These are phyloP conservation scores for Cichorium intybus DNA, from an alignment of 140 eudicot genomes.

Conservation along the genomic window DNA sequence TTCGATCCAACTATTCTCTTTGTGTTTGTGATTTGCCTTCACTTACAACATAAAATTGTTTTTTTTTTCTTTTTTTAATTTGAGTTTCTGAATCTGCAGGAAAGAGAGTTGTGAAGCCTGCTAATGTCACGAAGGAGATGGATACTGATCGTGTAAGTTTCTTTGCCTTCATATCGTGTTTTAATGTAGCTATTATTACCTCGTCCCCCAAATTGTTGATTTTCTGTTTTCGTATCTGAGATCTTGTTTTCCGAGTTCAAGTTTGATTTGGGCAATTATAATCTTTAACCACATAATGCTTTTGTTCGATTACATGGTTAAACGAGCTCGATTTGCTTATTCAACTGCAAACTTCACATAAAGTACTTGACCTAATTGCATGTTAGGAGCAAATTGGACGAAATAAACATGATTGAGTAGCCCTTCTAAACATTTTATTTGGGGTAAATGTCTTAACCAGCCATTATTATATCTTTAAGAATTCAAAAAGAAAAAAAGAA, in stretches of 20 bases:
- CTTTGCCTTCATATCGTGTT: background rate
- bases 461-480: background rate
- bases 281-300: background rate
- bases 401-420: background rate
- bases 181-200: background rate
- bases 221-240: background rate
- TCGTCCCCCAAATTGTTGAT: background rate
- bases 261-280: background rate
- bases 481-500: too few species aligned
- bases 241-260: background rate
- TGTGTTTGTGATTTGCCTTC: background rate
- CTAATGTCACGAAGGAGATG: conserved; percentile 66
- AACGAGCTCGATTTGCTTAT: background rate
- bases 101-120: conserved; percentile 63
- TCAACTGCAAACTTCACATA: background rate
- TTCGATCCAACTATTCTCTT: background rate
- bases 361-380: background rate
- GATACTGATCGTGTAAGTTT: conserved; percentile 53
- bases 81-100: conserved; percentile 37
- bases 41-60: background rate
- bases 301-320: background rate
- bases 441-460: background rate
- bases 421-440: background rate
- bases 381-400: background rate
- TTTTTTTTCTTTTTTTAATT: background rate